A percentile compares a stretch with the other conserved stretches of the same genome.
phyloP scores from a whole-genome alignment of 2,329 filamentous ascomycete species.

The Volutella citrinella region DNA sequence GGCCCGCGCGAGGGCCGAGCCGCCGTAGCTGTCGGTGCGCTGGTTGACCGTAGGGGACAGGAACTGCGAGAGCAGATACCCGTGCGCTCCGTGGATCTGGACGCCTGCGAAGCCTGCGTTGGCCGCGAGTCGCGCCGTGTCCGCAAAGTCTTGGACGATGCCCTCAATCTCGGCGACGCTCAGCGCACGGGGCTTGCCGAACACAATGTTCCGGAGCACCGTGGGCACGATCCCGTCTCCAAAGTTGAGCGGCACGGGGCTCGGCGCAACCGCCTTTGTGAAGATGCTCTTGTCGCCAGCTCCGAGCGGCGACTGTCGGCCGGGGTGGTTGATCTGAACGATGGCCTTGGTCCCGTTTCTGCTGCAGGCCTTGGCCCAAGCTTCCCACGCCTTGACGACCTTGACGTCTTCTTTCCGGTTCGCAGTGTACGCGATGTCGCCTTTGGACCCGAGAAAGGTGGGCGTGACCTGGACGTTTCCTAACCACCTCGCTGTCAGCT shows the following conservation, averaged over 20 bases:
- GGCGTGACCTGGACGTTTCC: slow-evolving; percentile 43
- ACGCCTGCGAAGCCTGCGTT: slow-evolving; percentile 44
- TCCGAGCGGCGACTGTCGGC: slow-evolving; percentile 37
- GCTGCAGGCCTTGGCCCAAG: slow-evolving; percentile 32
- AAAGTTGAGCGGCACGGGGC: slow-evolving; percentile 37
- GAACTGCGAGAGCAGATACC: slow-evolving; percentile 56
- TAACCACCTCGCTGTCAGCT: not conserved
- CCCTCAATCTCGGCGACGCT: slow-evolving; percentile 48
- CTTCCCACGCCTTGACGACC: slow-evolving; percentile 33
- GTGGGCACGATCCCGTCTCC: slow-evolving; percentile 33
- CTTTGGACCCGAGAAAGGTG: slow-evolving; percentile 29
- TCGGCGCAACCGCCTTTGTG: slow-evolving; percentile 38
- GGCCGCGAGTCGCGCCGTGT: slow-evolving; percentile 44
- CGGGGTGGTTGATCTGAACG: slow-evolving; percentile 43
- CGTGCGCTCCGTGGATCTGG: slow-evolving; percentile 47
- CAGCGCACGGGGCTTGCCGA: slow-evolving; percentile 55
- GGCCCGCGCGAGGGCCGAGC: slow-evolving; percentile 43
- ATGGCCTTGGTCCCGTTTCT: slow-evolving; percentile 32
- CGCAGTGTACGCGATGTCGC: slow-evolving; percentile 32
- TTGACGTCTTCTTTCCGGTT: too few species aligned
- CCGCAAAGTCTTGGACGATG: slow-evolving; percentile 49
- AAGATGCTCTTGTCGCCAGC: slow-evolving; percentile 33
- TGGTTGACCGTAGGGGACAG: slow-evolving; percentile 46
- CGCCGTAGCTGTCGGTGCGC: slow-evolving; percentile 53
- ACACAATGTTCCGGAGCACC: slow-evolving; percentile 31